Conservation (phyloP, 2,329 filamentous ascomycete species). For the Sporothrix variecibatus region DNA sequence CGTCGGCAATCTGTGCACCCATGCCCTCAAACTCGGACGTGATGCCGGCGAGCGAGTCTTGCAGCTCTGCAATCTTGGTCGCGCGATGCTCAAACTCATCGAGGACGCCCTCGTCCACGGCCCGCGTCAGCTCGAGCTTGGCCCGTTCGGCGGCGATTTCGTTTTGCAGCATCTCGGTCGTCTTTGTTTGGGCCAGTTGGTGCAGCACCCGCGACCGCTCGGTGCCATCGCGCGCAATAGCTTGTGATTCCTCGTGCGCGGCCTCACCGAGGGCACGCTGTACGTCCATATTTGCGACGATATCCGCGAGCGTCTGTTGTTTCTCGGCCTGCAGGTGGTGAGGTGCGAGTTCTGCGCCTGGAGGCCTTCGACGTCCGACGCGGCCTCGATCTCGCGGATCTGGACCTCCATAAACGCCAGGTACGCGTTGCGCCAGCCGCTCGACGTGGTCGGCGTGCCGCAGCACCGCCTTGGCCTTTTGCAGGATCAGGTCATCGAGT, state of each 20-base stretch:
- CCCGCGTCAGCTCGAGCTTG: constrained; percentile 77
- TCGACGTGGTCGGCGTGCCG: constrained; percentile 61
- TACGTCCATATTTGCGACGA: constrained; percentile 44
- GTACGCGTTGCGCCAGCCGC: constrained; percentile 60
- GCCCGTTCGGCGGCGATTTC: constrained; percentile 75
- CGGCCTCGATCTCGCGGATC: constrained; percentile 73
- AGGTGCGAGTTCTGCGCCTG: constrained; percentile 65
- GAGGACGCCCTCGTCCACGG: constrained; percentile 73
- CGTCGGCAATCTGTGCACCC: constrained; percentile 59
- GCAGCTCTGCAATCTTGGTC: constrained; percentile 67
- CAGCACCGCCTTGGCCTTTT: constrained; percentile 58
- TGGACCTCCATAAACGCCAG: constrained; percentile 68
- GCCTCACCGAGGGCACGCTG: constrained; percentile 43
- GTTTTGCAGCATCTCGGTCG: constrained; percentile 64
- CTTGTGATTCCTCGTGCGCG: constrained; percentile 39
- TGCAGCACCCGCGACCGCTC: constrained; percentile 46
- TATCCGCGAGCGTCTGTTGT: constrained; percentile 40
- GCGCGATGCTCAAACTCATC: constrained; percentile 75
- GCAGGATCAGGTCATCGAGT: constrained; percentile 55
- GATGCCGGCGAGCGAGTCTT: constrained; percentile 56
- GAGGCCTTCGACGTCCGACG: constrained; percentile 76
- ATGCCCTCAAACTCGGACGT: constrained; percentile 58
- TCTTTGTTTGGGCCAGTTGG: constrained; percentile 51
- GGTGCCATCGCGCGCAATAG: constrained; percentile 44
- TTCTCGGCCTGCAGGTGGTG: constrained; percentile 52